Conservation (phyloP, 768 basidiomycete species). For the Mycena maculata region DNA sequence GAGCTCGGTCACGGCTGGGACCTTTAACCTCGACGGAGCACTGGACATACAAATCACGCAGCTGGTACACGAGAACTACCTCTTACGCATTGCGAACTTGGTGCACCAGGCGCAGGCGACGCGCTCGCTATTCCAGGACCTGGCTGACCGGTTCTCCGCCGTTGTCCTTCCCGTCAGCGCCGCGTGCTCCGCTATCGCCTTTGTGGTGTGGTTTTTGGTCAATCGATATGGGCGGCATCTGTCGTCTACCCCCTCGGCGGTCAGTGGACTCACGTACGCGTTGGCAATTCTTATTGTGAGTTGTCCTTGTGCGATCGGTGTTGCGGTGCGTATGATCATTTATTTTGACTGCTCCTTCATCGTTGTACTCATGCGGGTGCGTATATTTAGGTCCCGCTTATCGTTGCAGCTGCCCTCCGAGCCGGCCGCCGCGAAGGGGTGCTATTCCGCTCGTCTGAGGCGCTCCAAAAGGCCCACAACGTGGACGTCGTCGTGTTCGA, state of each 20-base stretch:
- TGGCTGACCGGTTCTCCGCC: conserved; percentile 62
- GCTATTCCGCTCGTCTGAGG: conserved; percentile 52
- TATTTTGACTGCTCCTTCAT: conserved; percentile 22
- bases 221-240: conserved; percentile 44
- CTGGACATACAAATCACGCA: conserved; percentile 50
- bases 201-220: conserved; percentile 51
- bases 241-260: conserved; percentile 39
- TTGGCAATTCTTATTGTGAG: conserved; percentile 64
- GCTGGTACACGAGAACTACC: conserved; percentile 53
- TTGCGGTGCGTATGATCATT: conserved; percentile 47
- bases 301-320: conserved; percentile 62
- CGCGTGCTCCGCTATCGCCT: conserved; percentile 50
- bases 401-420: conserved; percentile 35
- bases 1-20: conserved; percentile 51
- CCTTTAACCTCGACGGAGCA: conserved; percentile 47
- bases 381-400: conserved; percentile 41
- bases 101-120: conserved; percentile 51
- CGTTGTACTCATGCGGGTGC: not conserved
- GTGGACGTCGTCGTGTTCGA: conserved; percentile 63
- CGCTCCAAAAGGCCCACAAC: conserved; percentile 57
- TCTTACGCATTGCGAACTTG: conserved; percentile 51
- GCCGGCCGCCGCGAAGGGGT: conserved; percentile 35
- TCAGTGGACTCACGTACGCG: conserved; percentile 59
- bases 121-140: conserved; percentile 52
- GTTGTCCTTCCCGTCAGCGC: conserved; percentile 63